These are phyloP conservation scores for Ogataea haglerorum DNA, from an alignment of 805 yeast genomes.

Conservation along the genomic window DNA sequence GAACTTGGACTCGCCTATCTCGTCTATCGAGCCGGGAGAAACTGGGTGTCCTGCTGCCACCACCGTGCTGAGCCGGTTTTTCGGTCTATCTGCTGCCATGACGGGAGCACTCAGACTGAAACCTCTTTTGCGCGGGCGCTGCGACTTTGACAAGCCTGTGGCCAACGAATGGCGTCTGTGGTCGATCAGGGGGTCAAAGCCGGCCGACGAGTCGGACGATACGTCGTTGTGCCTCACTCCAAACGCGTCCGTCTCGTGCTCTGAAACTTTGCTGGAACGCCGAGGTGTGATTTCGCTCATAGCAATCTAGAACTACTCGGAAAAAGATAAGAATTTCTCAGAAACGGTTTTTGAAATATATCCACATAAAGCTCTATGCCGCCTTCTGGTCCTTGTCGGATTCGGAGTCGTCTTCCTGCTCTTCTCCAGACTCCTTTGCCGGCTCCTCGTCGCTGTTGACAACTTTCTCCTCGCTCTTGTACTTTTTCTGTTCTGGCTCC, in stretches of 20 bases:
- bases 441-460: slow-evolving; percentile 15
- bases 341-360: not conserved
- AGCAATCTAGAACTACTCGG: slow-evolving; percentile 2
- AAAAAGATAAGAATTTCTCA: slow-evolving; percentile 6
- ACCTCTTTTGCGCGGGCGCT: slow-evolving; percentile 1
- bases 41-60: not conserved
- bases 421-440: not conserved
- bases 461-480: slow-evolving; percentile 27
- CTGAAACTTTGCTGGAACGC: slow-evolving; percentile 13
- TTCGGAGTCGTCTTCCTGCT: not conserved
- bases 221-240: slow-evolving; percentile 28
- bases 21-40: slow-evolving; percentile 1
- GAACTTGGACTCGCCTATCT: slow-evolving; percentile 4
- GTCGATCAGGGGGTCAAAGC: slow-evolving; percentile 25
- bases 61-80: slow-evolving; percentile 4
- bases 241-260: slow-evolving; percentile 28
- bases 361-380: not conserved
- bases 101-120: slow-evolving; percentile 9
- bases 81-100: slow-evolving; percentile 2
- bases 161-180: slow-evolving; percentile 18
- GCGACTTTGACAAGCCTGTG: not conserved
- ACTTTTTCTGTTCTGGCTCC: slow-evolving; percentile 12
- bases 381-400: slow-evolving; percentile 10
- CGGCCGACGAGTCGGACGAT: slow-evolving; percentile 18
- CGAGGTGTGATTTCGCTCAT: slow-evolving; percentile 8